Evolutionary conservation across 208 protist genomes (phyloP).

Genomic region (Leishmania turanica): DNA sequence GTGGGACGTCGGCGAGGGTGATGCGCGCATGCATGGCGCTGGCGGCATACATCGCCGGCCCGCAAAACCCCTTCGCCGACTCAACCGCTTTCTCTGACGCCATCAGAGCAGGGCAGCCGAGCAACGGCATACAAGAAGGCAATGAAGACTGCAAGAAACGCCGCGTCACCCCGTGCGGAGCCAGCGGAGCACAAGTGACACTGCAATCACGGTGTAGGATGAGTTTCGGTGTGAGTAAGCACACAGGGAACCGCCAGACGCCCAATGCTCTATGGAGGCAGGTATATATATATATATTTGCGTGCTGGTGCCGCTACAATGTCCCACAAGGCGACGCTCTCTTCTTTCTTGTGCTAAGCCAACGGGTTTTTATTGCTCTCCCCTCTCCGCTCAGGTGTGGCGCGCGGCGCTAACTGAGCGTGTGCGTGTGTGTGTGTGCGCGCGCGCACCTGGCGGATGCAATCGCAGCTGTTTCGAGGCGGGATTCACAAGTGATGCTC

Average conservation of each 20-base stretch:
- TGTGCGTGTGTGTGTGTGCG: not conserved
- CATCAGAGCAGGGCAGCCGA: slow-evolving; percentile 15
- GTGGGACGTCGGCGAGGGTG: slow-evolving; percentile 38
- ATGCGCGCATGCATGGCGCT: slow-evolving; percentile 13
- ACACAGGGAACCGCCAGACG: not conserved
- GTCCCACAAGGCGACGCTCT: not conserved
- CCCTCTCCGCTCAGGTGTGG: not conserved
- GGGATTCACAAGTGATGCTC: not conserved
- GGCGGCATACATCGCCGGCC: slow-evolving; percentile 17
- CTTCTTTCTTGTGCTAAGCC: not conserved
- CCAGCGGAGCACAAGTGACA: not conserved
- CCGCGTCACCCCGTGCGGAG: not conserved
- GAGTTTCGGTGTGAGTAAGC: not conserved
- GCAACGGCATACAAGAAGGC: not conserved
- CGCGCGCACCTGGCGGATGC: not conserved
- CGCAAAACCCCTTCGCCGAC: slow-evolving; percentile 27
- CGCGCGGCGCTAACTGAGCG: not conserved
- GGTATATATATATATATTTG: not conserved
- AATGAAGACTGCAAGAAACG: not conserved
- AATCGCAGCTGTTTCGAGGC: not conserved
- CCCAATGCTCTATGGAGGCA: not conserved
- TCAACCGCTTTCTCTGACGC: slow-evolving; percentile 25
- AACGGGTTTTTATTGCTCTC: not conserved
- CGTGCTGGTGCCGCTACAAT: not conserved
- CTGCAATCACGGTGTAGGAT: not conserved